phyloP scores from a whole-genome alignment of 306 rosid species.

The Delonix regia region DNA sequence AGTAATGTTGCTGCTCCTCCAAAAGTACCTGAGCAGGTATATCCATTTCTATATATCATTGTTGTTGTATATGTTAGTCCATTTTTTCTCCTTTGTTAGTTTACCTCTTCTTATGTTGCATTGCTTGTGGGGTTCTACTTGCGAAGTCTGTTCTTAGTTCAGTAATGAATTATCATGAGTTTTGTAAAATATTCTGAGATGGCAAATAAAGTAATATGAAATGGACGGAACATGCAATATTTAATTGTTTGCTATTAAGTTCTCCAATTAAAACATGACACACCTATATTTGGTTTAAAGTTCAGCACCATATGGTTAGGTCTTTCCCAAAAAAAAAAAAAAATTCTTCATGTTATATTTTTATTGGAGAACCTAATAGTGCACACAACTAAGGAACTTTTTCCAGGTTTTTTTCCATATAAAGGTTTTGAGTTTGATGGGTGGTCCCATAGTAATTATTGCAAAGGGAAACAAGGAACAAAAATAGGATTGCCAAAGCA shows the following conservation, averaged over 20 bases:
- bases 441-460: background rate
- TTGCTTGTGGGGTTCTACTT: conserved; percentile 7
- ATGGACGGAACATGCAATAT: background rate
- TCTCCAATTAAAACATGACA: background rate
- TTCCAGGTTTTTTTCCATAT: background rate
- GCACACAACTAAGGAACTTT: background rate
- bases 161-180: conserved; percentile 4
- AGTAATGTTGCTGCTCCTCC: conserved; percentile 66
- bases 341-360: background rate
- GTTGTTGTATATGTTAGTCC: background rate
- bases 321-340: background rate
- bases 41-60: conserved; percentile 11
- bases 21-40: conserved; percentile 76
- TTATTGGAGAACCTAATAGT: background rate
- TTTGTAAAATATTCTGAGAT: background rate
- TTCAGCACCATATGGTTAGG: background rate
- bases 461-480: background rate
- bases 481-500: background rate
- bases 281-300: background rate
- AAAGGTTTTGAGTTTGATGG: background rate
- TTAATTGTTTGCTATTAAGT: background rate
- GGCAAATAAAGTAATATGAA: conserved; percentile 3
- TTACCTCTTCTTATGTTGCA: conserved; percentile 31
- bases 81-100: background rate
- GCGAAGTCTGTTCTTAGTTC: background rate